Base-by-base conservation (phyloP, 176 grass and related monocot genomes). In the Urochloa ruziziensis region DNA sequence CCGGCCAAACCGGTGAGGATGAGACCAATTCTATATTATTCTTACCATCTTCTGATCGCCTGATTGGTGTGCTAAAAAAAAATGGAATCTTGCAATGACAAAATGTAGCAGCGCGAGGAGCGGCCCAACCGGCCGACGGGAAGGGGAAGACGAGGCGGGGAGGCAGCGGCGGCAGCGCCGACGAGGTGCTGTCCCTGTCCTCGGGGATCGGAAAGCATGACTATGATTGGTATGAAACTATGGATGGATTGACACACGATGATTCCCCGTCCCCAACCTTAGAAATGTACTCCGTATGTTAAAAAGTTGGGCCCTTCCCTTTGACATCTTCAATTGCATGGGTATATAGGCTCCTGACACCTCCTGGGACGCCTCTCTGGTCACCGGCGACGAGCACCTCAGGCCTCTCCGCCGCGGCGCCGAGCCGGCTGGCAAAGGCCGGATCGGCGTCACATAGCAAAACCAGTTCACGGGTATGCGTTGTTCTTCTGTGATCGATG, bases 161-260 rank as follows among this genome's bases (percentile, higher is more conserved):
- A 60, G 28, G 67, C 24, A 9, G 29, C 12, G 11, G 42, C 11
- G 60, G 4, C 27, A 52, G 83, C 57, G 35, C 12, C 75, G 7
- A 39, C 13, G 42, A 73, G 58, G 44, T 73, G 10, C 52, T 56
- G 19, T 56, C 52, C 21, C 33, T 70, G 18, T 42, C 79, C n/a
- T 39, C 73, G 3, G 86, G 49, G 30, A 33, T 39, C 24, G 86
- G 73, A 42, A 82, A 77, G 63, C 51, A 82, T 49, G 79, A 87
- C n/a, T 82, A 87, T 1, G 79, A 87, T 18, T 87, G 85, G 70
- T 81, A 81, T 13, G 84, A 1, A 56, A 18, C 21, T 60, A 28
- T 27, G 25, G 58, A 8, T 56, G 1, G 13, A 59, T n/a, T 33
- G 17, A 11, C 14, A 28, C 1, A 36, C 1, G 1, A 35, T 49